Evolutionary conservation across 495 filamentous ascomycete species (phyloP), one percentile per base, ranked within the genome.

Genomic region (Bryoglossum gracile): DNA sequence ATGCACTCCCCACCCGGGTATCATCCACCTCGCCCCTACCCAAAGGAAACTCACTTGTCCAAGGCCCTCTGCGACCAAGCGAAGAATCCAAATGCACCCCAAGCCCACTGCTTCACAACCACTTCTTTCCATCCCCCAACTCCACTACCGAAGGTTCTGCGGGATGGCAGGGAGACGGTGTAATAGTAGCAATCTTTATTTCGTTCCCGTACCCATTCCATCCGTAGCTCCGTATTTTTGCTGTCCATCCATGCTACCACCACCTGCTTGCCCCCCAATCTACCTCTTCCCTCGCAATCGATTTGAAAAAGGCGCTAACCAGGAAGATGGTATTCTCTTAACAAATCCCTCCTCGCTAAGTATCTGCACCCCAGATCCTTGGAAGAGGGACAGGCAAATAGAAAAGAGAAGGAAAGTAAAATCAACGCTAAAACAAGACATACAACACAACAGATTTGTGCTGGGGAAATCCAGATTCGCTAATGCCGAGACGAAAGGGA

Each of bases 401-500:
- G 28, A 49, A 33, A 36, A 35, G 41, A 24, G 49, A 30, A 56
- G 35, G 25, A 50, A 54, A 49, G 33, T 22, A 28, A 54, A 51
- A 48, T 35, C 36, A 57, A 50, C 46, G 53, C 51, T 45, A 61
- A 55, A 53, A 51, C 40, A 50, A 36, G 42, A 45, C 22, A 48
- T n/a, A 56, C 35, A 38, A 46, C 23, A 17, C 52, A 30, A 22
- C 49, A 24, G 37, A 33, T 42, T 16, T 10, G n/a, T n/a, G n/a
- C n/a, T n/a, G n/a, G n/a, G n/a, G 43, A 48, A 54, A 54, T 30
- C 9, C 39, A 54, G 43, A 36, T n/a, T 59, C 52, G 49, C 63
- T 58, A 62, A 64, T 64, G 63, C 65, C 56, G 54, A 63, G 49
- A 61, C 59, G 58, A 65, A 62, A 62, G 33, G 13, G 46, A 37